phyloP scores from a whole-genome alignment of 192 early-diverging fungal species.

The Podochytrium sp. region DNA sequence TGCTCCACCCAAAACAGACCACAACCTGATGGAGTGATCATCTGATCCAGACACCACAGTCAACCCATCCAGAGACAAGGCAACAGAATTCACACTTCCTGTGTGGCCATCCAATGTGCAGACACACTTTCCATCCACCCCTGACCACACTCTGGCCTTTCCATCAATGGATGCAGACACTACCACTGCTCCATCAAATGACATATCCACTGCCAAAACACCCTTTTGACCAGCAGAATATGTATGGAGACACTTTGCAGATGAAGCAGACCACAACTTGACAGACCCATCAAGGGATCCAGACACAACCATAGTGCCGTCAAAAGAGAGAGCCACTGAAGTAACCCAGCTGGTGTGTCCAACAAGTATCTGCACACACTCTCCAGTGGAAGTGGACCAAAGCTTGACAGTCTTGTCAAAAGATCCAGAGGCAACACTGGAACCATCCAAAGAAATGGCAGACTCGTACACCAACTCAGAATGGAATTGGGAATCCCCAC shows the following conservation, averaged over 20 bases:
- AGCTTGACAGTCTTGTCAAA: neutral
- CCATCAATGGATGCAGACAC: conserved; percentile 25
- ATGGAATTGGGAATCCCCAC: neutral
- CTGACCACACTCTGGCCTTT: conserved; percentile 28
- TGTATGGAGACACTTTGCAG: neutral
- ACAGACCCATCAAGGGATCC: conserved; percentile 1
- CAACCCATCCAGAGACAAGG: conserved; percentile 16
- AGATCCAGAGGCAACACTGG: neutral
- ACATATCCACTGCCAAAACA: neutral
- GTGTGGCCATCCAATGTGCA: conserved; percentile 36
- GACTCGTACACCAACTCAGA: neutral
- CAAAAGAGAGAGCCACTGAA: conserved; percentile 19
- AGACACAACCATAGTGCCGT: conserved; percentile 2
- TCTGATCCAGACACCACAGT: conserved; percentile 16
- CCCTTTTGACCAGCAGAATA: neutral
- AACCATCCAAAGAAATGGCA: neutral
- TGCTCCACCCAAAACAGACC: conserved; percentile 1
- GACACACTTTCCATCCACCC: conserved; percentile 17
- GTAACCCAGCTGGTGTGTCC: conserved; percentile 12
- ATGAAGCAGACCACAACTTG: conserved; percentile 12
- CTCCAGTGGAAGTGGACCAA: neutral
- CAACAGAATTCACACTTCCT: conserved; percentile 15
- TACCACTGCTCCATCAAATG: conserved; percentile 10
- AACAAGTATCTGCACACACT: conserved; percentile 15
- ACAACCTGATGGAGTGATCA: conserved; percentile 26